These are phyloP conservation scores for Linnemannia exigua DNA, from an alignment of 192 early-diverging fungal genomes.

Conservation along the genomic window DNA sequence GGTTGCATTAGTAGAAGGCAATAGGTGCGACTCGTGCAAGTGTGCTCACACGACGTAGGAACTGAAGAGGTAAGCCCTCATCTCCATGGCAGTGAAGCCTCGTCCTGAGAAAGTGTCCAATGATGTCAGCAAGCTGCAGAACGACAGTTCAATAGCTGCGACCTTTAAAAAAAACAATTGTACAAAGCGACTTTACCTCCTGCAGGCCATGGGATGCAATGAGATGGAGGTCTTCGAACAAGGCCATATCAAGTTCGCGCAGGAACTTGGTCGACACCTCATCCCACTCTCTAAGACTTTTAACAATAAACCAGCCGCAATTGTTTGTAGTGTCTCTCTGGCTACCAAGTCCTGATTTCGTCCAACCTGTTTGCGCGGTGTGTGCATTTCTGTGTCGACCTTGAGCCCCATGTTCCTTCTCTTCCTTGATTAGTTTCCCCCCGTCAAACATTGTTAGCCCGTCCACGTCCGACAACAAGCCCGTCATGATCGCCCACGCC, in stretches of 20 bases:
- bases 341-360: conserved; percentile 34
- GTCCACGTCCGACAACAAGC: conserved; percentile 43
- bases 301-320: conserved; percentile 36
- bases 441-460: conserved; percentile 48
- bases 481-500: conserved; percentile 40
- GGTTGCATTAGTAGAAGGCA: too few relatives aligned
- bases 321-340: conserved; percentile 38
- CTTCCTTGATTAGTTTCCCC: conserved; percentile 41
- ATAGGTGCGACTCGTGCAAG: too few relatives aligned
- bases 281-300: conserved; percentile 46
- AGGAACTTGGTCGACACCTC: conserved; percentile 42
- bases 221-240: conserved; percentile 50
- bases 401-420: conserved; percentile 24
- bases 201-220: conserved; percentile 41
- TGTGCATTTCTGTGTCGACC: conserved; percentile 18
- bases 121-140: too few relatives aligned
- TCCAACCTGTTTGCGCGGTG: conserved; percentile 33
- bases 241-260: conserved; percentile 28
- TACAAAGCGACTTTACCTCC: conserved; percentile 1
- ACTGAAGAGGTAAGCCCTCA: too few relatives aligned
- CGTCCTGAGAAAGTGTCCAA: too few relatives aligned
- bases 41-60: too few relatives aligned
- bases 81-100: too few relatives aligned
- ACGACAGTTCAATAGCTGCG: too few relatives aligned
- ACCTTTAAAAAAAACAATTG: too few relatives aligned